These are phyloP conservation scores for Pythium scleroteichum DNA, from an alignment of 352 stramenopile species.

Conservation along the genomic window DNA sequence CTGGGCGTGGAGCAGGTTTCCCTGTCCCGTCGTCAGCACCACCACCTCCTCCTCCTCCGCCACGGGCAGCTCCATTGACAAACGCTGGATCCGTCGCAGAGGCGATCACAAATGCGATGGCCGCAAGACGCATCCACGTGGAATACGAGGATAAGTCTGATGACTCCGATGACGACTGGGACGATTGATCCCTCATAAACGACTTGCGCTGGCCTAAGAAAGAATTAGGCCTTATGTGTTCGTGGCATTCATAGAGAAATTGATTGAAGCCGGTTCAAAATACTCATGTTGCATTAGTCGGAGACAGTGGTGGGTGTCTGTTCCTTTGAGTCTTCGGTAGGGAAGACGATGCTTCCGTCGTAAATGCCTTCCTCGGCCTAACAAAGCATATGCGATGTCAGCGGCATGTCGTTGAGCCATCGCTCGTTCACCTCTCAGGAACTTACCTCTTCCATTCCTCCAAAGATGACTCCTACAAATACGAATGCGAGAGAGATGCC, in stretches of 20 bases:
- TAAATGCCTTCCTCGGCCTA: slow-evolving; percentile 6
- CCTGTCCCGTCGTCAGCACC: slow-evolving; percentile 16
- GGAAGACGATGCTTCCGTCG: slow-evolving; percentile 1
- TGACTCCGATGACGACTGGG: slow-evolving; percentile 83
- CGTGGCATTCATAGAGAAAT: neutral
- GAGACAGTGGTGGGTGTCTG: neutral
- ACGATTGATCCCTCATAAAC: slow-evolving; percentile 31
- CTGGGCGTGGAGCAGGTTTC: slow-evolving; percentile 10
- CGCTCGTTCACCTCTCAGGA: neutral
- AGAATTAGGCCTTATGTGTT: neutral
- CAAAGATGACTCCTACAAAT: slow-evolving; percentile 66
- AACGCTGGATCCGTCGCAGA: slow-evolving; percentile 70
- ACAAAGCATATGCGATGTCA: neutral
- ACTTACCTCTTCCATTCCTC: slow-evolving; percentile 63
- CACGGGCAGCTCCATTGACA: slow-evolving; percentile 33
- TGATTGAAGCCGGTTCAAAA: neutral
- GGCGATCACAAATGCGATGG: slow-evolving; percentile 83
- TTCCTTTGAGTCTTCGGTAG: neutral
- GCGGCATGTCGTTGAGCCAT: neutral
- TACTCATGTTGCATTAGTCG: neutral
- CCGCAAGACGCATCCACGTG: slow-evolving; percentile 72
- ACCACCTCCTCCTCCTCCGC: slow-evolving; percentile 23
- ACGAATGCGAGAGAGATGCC: slow-evolving; percentile 79
- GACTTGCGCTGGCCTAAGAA: neutral
- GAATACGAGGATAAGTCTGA: slow-evolving; percentile 78